These are phyloP conservation scores for Zygosaccharomyces pseudobailii DNA, from an alignment of 1,139 yeast genomes.

Conservation along the genomic window DNA sequence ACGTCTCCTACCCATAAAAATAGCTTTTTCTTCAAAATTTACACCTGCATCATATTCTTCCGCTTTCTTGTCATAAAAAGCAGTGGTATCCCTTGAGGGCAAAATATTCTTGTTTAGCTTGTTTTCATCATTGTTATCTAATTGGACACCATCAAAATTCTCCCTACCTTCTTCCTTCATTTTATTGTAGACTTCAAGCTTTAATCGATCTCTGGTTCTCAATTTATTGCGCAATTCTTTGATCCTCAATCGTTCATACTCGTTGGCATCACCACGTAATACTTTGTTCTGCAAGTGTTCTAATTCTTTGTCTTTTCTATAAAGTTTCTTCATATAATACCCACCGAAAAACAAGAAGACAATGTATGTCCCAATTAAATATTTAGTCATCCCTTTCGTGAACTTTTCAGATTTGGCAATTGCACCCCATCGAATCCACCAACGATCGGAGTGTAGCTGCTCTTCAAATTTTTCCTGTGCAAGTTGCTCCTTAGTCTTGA, in stretches of 20 bases:
- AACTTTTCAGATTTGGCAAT: constrained; percentile 41
- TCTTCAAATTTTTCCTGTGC: constrained; percentile 33
- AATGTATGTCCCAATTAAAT: constrained; percentile 54
- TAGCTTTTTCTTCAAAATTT: constrained; percentile 78
- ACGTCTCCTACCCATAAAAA: constrained; percentile 78
- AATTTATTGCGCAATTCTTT: constrained; percentile 45
- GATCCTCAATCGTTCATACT: constrained; percentile 58
- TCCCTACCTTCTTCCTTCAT: constrained; percentile 42
- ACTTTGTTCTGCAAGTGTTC: constrained; percentile 41
- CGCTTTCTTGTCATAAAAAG: constrained; percentile 75
- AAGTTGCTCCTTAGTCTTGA: constrained; percentile 32
- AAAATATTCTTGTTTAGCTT: constrained; percentile 46
- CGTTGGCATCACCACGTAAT: constrained; percentile 39
- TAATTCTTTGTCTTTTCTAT: constrained; percentile 60
- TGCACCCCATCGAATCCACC: constrained; percentile 45
- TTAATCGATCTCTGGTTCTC: constrained; percentile 53
- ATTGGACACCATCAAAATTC: constrained; percentile 38
- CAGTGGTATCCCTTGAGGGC: constrained; percentile 76
- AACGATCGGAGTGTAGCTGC: constrained; percentile 32
- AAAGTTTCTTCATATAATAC: constrained; percentile 63
- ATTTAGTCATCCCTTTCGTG: constrained; percentile 46
- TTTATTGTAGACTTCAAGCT: constrained; percentile 48
- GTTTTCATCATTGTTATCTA: constrained; percentile 51
- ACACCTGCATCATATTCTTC: constrained; percentile 76
- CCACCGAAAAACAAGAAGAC: constrained; percentile 56